Conservation (phyloP, 2,329 filamentous ascomycete species). For the Colletotrichum trifolii region DNA sequence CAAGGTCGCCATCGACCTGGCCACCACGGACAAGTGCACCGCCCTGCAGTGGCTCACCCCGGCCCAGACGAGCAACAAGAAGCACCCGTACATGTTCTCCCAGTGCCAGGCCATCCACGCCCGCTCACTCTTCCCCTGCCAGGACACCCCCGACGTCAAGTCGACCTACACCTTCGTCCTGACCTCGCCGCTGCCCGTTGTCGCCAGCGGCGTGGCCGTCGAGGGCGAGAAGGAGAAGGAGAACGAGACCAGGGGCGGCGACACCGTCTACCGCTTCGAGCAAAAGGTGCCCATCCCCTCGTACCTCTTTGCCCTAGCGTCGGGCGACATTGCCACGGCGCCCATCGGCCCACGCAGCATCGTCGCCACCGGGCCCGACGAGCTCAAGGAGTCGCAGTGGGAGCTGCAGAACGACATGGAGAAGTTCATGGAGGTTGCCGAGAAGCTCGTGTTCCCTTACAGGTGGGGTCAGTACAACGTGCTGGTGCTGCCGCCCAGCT, state of each 20-base stretch:
- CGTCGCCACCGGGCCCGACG: slow-evolving; percentile 89
- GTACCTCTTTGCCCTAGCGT: slow-evolving; percentile 93
- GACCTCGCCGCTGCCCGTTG: slow-evolving; percentile 86
- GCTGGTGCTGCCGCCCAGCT: slow-evolving; percentile 87
- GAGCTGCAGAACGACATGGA: slow-evolving; percentile 93
- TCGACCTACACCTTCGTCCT: slow-evolving; percentile 93
- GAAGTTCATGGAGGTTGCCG: slow-evolving; percentile 88
- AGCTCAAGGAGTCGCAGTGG: slow-evolving; percentile 85
- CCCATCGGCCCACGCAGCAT: slow-evolving; percentile 85
- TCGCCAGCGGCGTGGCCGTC: slow-evolving; percentile 83
- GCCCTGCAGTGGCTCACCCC: slow-evolving; percentile 96
- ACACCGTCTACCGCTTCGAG: slow-evolving; percentile 83
- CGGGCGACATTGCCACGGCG: slow-evolving; percentile 86
- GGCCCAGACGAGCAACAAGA: slow-evolving; percentile 93
- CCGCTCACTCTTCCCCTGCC: slow-evolving; percentile 93
- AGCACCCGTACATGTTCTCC: slow-evolving; percentile 97
- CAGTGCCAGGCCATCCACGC: slow-evolving; percentile 98
- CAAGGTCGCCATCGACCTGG: slow-evolving; percentile 72
- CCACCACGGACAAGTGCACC: slow-evolving; percentile 89
- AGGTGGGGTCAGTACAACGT: slow-evolving; percentile 97
- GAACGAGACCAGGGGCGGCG: slow-evolving; percentile 63
- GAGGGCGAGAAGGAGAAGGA: slow-evolving; percentile 59
- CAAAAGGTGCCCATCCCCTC: slow-evolving; percentile 93
- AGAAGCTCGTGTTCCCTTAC: slow-evolving; percentile 86
- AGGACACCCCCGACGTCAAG: slow-evolving; percentile 98